Evolutionary conservation across 2,329 filamentous ascomycete genomes (phyloP).

Genomic region (Fusarium longipes): DNA sequence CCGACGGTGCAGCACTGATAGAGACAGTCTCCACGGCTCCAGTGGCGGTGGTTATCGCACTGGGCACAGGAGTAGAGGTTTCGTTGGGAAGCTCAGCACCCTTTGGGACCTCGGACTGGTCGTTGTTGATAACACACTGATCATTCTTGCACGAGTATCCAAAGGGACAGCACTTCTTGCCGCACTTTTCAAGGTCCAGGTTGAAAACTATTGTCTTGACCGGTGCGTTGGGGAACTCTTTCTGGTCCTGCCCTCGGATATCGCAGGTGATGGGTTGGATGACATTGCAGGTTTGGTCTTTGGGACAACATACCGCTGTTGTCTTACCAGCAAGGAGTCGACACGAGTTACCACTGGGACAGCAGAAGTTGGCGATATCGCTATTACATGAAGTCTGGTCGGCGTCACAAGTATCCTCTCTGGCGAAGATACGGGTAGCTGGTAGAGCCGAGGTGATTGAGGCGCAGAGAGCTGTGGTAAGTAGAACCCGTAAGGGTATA

Average conservation of each 20-base stretch:
- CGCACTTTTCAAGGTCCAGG: conserved; percentile 68
- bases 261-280: conserved; percentile 55
- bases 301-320: conserved; percentile 77
- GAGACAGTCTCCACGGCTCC: conserved; percentile 40
- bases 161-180: conserved; percentile 73
- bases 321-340: conserved; percentile 70
- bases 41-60: conserved; percentile 36
- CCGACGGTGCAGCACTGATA: conserved; percentile 37
- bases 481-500: conserved; percentile 50
- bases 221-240: conserved; percentile 64
- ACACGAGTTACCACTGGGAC: conserved; percentile 65
- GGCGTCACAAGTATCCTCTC: conserved; percentile 63
- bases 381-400: conserved; percentile 64
- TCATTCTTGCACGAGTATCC: conserved; percentile 72
- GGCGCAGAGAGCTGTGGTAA: conserved; percentile 54
- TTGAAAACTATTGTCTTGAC: conserved; percentile 75
- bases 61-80: conserved; percentile 34
- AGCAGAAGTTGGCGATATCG: conserved; percentile 76
- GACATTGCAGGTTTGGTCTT: conserved; percentile 64
- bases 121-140: conserved; percentile 64
- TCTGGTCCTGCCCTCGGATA: conserved; percentile 66
- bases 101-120: conserved; percentile 60
- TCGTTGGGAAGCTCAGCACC: conserved; percentile 44
- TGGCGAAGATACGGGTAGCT: conserved; percentile 54
- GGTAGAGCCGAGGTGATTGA: conserved; percentile 55